Conservation (phyloP, 1,284 basidiomycete species). For the Microbotryum saponariae region DNA sequence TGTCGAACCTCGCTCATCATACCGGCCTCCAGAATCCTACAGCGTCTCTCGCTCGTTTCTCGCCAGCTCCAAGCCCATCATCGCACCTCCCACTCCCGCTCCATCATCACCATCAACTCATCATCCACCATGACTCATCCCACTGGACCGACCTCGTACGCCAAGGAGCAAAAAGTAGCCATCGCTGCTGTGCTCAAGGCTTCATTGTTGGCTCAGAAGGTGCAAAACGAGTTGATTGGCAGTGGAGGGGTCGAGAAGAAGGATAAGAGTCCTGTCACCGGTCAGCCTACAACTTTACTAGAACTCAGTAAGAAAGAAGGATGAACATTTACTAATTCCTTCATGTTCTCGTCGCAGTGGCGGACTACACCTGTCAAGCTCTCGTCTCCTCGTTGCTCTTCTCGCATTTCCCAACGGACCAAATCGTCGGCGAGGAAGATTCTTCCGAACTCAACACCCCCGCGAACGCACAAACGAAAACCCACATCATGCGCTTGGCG, state of each 20-base stretch:
- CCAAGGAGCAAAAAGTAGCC: constrained; percentile 48
- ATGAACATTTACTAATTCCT: neutral
- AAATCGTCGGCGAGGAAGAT: constrained; percentile 94
- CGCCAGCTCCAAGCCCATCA: too few species aligned
- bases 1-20: too few species aligned
- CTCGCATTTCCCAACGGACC: constrained; percentile 71
- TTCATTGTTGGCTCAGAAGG: constrained; percentile 61
- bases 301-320: too few species aligned
- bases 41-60: too few species aligned
- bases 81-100: constrained; percentile 1
- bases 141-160: constrained; percentile 1
- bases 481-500: constrained; percentile 67
- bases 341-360: constrained; percentile 51
- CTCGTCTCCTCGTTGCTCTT: constrained; percentile 71
- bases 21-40: too few species aligned
- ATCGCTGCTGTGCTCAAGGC: constrained; percentile 85
- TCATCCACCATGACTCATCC: constrained; percentile 3
- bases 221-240: constrained; percentile 80
- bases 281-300: constrained; percentile 44
- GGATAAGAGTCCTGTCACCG: constrained; percentile 94
- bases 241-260: constrained; percentile 82
- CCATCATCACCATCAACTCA: neutral
- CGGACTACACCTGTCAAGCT: constrained; percentile 83
- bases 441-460: constrained; percentile 63
- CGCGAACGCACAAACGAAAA: constrained; percentile 34